Conservation (phyloP, 2,329 filamentous ascomycete genomes). For the Didymella segeticola region DNA sequence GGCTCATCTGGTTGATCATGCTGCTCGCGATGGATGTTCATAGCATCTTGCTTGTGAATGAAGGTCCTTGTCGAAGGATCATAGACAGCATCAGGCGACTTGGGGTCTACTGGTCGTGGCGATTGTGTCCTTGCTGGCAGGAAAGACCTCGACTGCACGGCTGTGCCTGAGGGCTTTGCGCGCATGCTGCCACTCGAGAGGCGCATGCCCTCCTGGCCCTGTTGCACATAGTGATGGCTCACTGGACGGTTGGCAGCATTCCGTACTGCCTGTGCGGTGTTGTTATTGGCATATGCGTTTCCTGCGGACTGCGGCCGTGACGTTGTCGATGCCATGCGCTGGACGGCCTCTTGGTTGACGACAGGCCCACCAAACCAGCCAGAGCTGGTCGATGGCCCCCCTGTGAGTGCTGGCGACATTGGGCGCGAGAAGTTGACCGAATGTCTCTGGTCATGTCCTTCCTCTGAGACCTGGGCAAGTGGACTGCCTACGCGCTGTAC, state of each 20-base stretch:
- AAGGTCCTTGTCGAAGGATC: constrained; percentile 48
- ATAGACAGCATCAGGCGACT: constrained; percentile 46
- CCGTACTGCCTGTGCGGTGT: constrained; percentile 43
- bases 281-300: constrained; percentile 28
- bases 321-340: constrained; percentile 36
- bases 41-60: constrained; percentile 47
- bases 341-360: constrained; percentile 37
- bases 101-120: constrained; percentile 42
- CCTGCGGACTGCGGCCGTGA: constrained; percentile 38
- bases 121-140: constrained; percentile 21
- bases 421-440: constrained; percentile 63
- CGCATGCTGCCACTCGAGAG: constrained; percentile 61
- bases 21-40: constrained; percentile 41
- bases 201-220: constrained; percentile 49
- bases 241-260: constrained; percentile 49
- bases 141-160: constrained; percentile 43
- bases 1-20: constrained; percentile 36
- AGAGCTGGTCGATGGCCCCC: constrained; percentile 23
- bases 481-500: constrained; percentile 40
- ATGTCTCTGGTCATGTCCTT: constrained; percentile 53
- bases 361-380: constrained; percentile 52
- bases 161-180: constrained; percentile 57
- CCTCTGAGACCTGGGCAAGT: constrained; percentile 52
- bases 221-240: constrained; percentile 48
- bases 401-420: constrained; percentile 49